Evolutionary conservation across 805 yeast genomes (phyloP).

Genomic region (Barnettozyma californica): DNA sequence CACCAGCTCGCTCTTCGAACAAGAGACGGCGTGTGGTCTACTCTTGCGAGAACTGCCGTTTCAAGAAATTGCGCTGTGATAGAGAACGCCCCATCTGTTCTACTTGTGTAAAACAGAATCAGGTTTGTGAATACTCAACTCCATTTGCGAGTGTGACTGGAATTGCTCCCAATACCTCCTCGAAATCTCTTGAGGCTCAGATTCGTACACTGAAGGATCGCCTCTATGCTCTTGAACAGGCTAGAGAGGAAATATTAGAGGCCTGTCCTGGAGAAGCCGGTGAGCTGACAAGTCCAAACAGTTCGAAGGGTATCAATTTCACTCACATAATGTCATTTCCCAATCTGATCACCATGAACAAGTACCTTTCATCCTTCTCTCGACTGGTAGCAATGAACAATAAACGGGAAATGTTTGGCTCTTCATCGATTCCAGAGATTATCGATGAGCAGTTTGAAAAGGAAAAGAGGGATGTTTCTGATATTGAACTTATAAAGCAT

Average conservation of each 20-base stretch:
- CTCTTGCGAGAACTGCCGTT: constrained; percentile 11
- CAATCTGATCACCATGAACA: constrained; percentile 1
- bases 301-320: background rate
- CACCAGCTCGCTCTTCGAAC: background rate
- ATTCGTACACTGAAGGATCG: background rate
- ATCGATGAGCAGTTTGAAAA: constrained; percentile 7
- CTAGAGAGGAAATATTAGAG: background rate
- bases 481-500: constrained; percentile 5
- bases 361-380: background rate
- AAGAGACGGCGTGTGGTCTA: constrained; percentile 8
- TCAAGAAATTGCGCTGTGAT: constrained; percentile 10
- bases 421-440: background rate
- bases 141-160: background rate
- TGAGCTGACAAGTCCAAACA: background rate
- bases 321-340: constrained; percentile 1
- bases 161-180: background rate
- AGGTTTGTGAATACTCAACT: constrained; percentile 2
- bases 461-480: constrained; percentile 4
- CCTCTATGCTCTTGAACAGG: constrained; percentile 3
- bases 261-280: background rate
- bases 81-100: constrained; percentile 7
- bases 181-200: background rate
- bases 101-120: constrained; percentile 3
- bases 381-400: background rate
- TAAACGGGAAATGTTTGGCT: background rate